Evolutionary conservation across 2,329 filamentous ascomycete species (phyloP), one percentile per base, ranked within the genome.

Genomic region (Leptographium flavum): DNA sequence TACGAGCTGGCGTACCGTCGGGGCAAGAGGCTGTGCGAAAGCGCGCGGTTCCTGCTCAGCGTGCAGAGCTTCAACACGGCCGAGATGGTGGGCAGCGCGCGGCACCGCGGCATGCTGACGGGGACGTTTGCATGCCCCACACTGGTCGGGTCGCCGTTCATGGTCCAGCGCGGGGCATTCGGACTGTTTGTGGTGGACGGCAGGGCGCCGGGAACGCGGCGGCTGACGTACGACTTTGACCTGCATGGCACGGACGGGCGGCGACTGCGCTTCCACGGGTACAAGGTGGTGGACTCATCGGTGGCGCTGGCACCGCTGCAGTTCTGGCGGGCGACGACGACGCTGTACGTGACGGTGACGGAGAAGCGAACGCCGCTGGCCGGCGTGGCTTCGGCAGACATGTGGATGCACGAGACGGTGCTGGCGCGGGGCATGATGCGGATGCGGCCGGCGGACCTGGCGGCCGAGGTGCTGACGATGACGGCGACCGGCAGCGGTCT

Each of bases 251-350:
- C 69, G 4, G 61, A 73, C 48, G 73, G 72, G 14, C 61, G 65
- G 38, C 62, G 60, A 40, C 67, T 77, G 39, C 70, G 73, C 47
- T 76, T 83, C 55, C 67, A 77, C 49, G 78, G 76, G 1, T 76
- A 72, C 59, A 81, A 81, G 57, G 64, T 74, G 2, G 68, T 81
- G 36, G 71, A 80, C 56, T 70, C 76, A 4, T 73, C 72, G 0
- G 71, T 76, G 0, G 73, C 76, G 2, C 63, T 81, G 30, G 68
- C 70, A 2, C 68, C 72, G 1, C 52, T 63, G 35, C 65, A 71
- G 49, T 74, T 82, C 47, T 81, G 76, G 78, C 64, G 63, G 41
- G 72, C 76, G 2, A 78, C 76, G 1, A 77, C 69, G 19, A 80
- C 75, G 0, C 64, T 82, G 0, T 80, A 77, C 49, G 74, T 79